Percentiles rank a stretch among this genome's conserved stretches.
phyloP scores from a whole-genome alignment of 73 alveolate species.

The Paramecium sexaurelia region DNA sequence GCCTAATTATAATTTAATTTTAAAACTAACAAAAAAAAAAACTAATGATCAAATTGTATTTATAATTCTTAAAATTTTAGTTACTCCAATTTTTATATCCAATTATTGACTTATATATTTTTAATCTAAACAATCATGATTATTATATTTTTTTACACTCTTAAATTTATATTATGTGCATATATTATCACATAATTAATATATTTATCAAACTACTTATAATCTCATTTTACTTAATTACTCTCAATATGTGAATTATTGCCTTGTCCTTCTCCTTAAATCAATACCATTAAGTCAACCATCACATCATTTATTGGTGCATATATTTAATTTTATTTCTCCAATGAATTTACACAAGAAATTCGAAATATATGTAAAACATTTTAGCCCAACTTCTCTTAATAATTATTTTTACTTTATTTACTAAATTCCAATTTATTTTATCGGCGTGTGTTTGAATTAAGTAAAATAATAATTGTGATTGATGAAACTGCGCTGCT shows the following conservation, averaged over 20 bases:
- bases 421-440: background rate
- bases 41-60: background rate
- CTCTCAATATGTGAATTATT: too few species aligned
- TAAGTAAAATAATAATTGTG: background rate
- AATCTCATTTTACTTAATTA: too few species aligned
- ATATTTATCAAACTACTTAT: background rate
- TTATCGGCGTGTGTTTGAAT: conserved; percentile 6
- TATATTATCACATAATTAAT: background rate
- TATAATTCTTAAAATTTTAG: background rate
- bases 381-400: conserved; percentile 5
- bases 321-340: background rate
- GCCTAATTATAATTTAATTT: background rate
- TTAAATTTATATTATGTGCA: background rate
- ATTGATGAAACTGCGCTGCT: conserved; percentile 47
- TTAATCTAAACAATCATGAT: background rate
- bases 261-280: background rate
- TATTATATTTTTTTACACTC: too few species aligned
- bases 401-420: background rate
- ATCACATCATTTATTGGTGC: background rate
- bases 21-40: background rate
- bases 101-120: background rate
- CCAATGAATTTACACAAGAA: conserved; percentile 4
- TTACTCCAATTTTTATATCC: background rate
- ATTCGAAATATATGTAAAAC: background rate
- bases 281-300: background rate